Evolutionary conservation across 2,329 filamentous ascomycete genomes (phyloP), one percentile per base, ranked within the genome.

Genomic region (Fusarium coicis): DNA sequence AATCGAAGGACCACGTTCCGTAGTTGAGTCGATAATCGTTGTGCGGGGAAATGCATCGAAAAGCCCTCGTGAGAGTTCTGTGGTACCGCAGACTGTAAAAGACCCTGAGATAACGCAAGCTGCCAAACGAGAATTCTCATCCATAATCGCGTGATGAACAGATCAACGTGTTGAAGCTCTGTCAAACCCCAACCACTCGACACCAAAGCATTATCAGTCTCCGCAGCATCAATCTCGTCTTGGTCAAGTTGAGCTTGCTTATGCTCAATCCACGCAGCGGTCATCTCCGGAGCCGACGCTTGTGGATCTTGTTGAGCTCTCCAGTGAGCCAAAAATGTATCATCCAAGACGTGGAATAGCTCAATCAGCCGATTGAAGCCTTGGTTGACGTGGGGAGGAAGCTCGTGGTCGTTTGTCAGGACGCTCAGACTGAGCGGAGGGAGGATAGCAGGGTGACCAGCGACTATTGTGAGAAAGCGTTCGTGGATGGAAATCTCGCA

Each of bases 401-500:
- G 79, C 9, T 74, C 78, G 0, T 74, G 60, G 63, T 84, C 83
- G 14, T 65, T 37, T 3, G 75, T 21, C 0, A 80, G 81, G 10
- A 81, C 59, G 1, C 80, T 78, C 0, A 76, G 74, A 4, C 68
- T 62, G 3, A 84, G 71, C 0, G 80, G 79, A 0, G 75, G 72
- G 37, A 84, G 71, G 6, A 80, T 71, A 21, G 80, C 79, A 0
- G 82, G 80, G 8, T 84, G 84, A 26, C 87, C 87, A 28, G 87
- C 84, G 5, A 86, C 79, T 23, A 89, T 84, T 15, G 85, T 85
- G 16, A 87, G 72, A 71, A 89, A 90, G 4, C 88, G 84, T 72
- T 90, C 88, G 68, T 89, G 87, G n/a, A 89, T 87, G 65, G 85
- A 89, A 12, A 84, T 83, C 67, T 88, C 84, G 86, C 87, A 89